Conservation (phyloP, 2,329 filamentous ascomycete genomes). For the Trichophyton schoenleinii region DNA sequence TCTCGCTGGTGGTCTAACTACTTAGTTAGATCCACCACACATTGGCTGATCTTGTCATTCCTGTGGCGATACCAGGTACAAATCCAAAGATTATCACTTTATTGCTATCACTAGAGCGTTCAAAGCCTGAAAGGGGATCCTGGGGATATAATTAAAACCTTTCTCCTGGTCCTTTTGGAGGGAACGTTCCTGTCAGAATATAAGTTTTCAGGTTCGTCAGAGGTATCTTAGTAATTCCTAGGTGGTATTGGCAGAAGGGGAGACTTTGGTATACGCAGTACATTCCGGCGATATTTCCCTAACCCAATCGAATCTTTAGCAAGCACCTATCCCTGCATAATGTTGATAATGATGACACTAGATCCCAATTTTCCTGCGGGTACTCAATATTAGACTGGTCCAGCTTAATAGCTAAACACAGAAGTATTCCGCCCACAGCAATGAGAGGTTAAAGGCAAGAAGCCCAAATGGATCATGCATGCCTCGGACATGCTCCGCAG, state of each 20-base stretch:
- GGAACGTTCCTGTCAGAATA: too few species aligned
- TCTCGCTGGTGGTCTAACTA: too few species aligned
- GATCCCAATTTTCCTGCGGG: not conserved
- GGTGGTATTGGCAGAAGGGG: not conserved
- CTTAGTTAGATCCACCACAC: too few species aligned
- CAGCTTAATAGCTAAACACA: not conserved
- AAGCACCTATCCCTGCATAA: not conserved
- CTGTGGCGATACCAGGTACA: too few species aligned
- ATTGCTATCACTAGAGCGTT: too few species aligned
- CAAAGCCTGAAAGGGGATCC: too few species aligned
- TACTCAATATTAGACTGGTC: not conserved
- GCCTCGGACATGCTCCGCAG: not conserved
- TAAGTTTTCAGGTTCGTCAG: too few species aligned
- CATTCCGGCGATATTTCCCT: not conserved
- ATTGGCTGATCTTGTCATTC: too few species aligned
- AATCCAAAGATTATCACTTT: too few species aligned
- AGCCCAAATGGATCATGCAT: not conserved
- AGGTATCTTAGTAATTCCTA: too few species aligned
- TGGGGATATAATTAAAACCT: too few species aligned
- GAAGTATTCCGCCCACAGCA: not conserved
- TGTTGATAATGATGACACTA: not conserved
- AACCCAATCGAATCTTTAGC: not conserved
- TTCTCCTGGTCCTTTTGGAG: too few species aligned
- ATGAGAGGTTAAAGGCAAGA: not conserved
- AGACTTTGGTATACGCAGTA: not conserved